Conservation (phyloP, 2,329 filamentous ascomycete species). For the Xylaria sp. region DNA sequence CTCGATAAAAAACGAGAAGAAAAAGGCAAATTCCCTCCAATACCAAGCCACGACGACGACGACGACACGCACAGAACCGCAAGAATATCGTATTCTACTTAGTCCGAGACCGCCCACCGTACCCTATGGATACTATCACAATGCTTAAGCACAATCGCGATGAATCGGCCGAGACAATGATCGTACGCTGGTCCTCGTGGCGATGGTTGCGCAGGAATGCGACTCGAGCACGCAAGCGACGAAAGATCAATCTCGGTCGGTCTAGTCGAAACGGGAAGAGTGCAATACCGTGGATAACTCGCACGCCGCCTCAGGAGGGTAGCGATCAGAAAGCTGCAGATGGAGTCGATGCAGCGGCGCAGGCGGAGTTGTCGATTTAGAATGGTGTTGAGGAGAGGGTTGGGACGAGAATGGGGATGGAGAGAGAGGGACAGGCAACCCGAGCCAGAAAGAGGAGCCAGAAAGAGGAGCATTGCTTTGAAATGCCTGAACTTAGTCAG, state of each 20-base stretch:
- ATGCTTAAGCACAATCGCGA: slow-evolving; percentile 30
- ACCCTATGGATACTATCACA: slow-evolving; percentile 36
- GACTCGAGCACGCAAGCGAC: slow-evolving; percentile 2
- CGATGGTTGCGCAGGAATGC: slow-evolving; percentile 16
- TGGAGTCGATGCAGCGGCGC: neutral
- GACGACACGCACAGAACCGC: slow-evolving; percentile 32
- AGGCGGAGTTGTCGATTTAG: neutral
- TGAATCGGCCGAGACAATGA: slow-evolving; percentile 28
- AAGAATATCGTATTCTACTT: slow-evolving; percentile 38
- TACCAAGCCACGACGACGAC: slow-evolving; percentile 32
- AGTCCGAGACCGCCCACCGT: slow-evolving; percentile 39
- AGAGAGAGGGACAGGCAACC: neutral
- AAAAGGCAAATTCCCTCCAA: slow-evolving; percentile 37
- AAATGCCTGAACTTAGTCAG: slow-evolving; percentile 29
- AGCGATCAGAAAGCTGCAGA: neutral
- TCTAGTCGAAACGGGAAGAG: neutral
- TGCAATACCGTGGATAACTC: neutral
- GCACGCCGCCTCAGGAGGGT: neutral
- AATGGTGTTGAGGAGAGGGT: neutral
- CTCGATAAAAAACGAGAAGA: slow-evolving; percentile 37
- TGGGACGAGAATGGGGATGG: neutral
- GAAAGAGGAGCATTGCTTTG: slow-evolving; percentile 21
- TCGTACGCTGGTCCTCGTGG: slow-evolving; percentile 14
- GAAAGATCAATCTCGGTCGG: neutral
- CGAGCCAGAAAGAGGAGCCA: neutral